Percentiles rank a stretch among this genome's conserved stretches.
Conservation (phyloP, 1,139 yeast species). For the Citeromyces siamensis region DNA sequence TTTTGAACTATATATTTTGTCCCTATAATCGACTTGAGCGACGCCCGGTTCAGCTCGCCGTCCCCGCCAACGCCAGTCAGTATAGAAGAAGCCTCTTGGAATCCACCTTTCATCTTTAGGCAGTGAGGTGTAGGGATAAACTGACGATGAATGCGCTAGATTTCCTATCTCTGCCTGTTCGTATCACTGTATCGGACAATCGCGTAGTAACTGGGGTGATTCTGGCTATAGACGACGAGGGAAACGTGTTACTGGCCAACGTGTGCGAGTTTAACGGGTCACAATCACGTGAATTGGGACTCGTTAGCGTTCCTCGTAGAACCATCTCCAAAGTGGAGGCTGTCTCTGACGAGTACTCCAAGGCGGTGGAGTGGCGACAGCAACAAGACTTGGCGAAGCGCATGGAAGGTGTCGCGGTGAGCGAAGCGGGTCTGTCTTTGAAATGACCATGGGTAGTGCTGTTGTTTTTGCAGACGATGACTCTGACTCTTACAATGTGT, state of each 20-base stretch:
- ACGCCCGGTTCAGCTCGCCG: slow-evolving; percentile 13
- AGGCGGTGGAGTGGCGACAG: slow-evolving; percentile 14
- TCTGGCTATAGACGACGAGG: slow-evolving; percentile 24
- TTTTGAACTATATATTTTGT: slow-evolving; percentile 18
- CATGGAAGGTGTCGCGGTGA: too few relatives aligned
- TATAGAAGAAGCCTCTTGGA: slow-evolving; percentile 8
- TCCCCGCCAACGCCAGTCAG: slow-evolving; percentile 7
- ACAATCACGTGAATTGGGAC: slow-evolving; percentile 18
- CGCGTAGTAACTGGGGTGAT: slow-evolving; percentile 19
- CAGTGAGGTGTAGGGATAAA: too few relatives aligned
- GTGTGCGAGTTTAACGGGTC: slow-evolving; percentile 11
- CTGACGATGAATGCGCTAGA: slow-evolving; percentile 14
- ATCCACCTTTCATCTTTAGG: slow-evolving; percentile 2
- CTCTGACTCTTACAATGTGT: too few relatives aligned
- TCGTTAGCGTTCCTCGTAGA: slow-evolving; percentile 21
- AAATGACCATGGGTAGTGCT: too few relatives aligned
- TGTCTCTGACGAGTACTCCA: slow-evolving; percentile 13
- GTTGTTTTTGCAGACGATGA: too few relatives aligned
- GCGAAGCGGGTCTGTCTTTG: too few relatives aligned
- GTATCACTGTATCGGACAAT: slow-evolving; percentile 18
- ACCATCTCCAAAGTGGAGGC: slow-evolving; percentile 17
- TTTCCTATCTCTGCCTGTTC: slow-evolving; percentile 15
- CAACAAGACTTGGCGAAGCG: slow-evolving; percentile 1
- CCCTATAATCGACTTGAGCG: slow-evolving; percentile 19
- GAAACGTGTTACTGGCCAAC: slow-evolving; percentile 21